A percentile compares a stretch with the other conserved stretches of the same genome.
These are phyloP conservation scores for Botrytis sinoallii DNA, from an alignment of 2,329 filamentous ascomycete species.

Conservation along the genomic window DNA sequence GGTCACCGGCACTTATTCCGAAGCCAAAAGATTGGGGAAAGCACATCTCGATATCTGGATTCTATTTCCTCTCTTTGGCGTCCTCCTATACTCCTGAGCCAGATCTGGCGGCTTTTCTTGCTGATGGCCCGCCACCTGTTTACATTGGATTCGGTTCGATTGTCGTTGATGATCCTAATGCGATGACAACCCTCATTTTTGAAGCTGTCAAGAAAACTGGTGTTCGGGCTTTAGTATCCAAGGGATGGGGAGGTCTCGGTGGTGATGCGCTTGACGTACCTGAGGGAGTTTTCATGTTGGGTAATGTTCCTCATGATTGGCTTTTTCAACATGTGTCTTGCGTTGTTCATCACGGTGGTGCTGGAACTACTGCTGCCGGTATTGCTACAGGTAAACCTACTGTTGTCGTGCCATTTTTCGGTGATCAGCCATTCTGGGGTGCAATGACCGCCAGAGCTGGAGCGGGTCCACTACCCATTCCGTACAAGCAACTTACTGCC, in stretches of 20 bases:
- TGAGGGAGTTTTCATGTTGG: constrained; percentile 76
- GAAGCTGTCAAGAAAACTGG: constrained; percentile 65
- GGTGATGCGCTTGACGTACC: constrained; percentile 68
- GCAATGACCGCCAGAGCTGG: constrained; percentile 70
- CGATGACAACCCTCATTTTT: constrained; percentile 68
- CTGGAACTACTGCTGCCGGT: constrained; percentile 84
- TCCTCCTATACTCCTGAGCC: constrained; percentile 63
- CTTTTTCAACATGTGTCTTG: constrained; percentile 76
- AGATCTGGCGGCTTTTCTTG: constrained; percentile 64
- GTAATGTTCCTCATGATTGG: constrained; percentile 87
- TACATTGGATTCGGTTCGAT: constrained; percentile 85
- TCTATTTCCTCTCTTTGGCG: constrained; percentile 70
- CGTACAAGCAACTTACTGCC: constrained; percentile 63
- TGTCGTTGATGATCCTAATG: constrained; percentile 72
- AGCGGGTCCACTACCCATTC: constrained; percentile 68
- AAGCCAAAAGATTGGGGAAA: constrained; percentile 74
- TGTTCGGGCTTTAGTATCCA: constrained; percentile 76
- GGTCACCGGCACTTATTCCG: constrained; percentile 74
- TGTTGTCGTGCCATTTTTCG: constrained; percentile 82
- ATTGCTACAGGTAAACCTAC: constrained; percentile 78
- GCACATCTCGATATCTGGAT: constrained; percentile 71
- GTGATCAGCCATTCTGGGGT: constrained; percentile 82
- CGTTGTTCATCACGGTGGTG: constrained; percentile 85
- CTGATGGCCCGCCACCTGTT: constrained; percentile 66
- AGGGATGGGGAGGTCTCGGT: constrained; percentile 84